Evolutionary conservation across 2,329 filamentous ascomycete species (phyloP), one percentile per base, ranked within the genome.

Genomic region (Ophiostoma quercus): DNA sequence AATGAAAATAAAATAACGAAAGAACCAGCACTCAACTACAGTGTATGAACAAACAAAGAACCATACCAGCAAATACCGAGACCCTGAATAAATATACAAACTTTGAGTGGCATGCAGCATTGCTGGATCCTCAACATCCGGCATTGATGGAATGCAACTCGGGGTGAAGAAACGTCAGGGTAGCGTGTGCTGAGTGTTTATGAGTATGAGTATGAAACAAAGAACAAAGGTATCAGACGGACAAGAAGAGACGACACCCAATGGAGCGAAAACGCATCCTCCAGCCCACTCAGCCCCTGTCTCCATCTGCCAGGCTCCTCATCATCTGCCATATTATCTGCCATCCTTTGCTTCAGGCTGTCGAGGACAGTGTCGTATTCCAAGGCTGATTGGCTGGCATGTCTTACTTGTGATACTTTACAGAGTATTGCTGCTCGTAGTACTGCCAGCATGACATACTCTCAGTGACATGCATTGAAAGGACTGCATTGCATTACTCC

Each of bases 131-230:
- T 57, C 51, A 57, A 57, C 22, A 29, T 22, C n/a, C 22, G 51
- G 51, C 51, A 57, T 57, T 57, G 51, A 57, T 57, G 51, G 51
- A 57, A 57, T 57, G 51, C n/a, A 25, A 12, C 22, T 51, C n/a
- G n/a, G n/a, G 9, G 51, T 57, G 51, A 25, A 57, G 51, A 57
- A 41, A 41, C 39, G n/a, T 7, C 19, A 9, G n/a, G 47, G 47
- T n/a, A 51, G 47, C 47, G 47, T 51, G 7, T 51, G 47, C 16
- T 19, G 2, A 51, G 22, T 12, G 51, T 25, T 29, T 22, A 57
- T 22, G 19, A 9, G n/a, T 25, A 25, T 34, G 34, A 3, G 34
- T 57, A 8, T 62, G 57, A 32, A 62, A 32, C 57, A 57, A 57
- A 51, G 39, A 41, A 41, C 11, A 41, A 14, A 41, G 39, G 39